phyloP scores from a whole-genome alignment of 306 rosid species.

The Castanea sativa region DNA sequence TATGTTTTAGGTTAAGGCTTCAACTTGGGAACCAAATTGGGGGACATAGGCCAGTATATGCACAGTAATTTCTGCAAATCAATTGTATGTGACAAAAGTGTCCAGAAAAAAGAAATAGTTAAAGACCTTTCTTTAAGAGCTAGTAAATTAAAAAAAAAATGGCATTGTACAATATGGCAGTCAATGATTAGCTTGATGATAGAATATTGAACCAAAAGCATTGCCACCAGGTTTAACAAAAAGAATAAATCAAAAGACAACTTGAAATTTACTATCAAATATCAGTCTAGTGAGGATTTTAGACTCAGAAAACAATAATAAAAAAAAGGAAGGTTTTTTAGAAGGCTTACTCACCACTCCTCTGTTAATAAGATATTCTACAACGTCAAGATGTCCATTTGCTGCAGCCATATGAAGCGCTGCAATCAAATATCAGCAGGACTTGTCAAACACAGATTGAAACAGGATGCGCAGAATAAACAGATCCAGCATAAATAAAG shows the following conservation, averaged over 20 bases:
- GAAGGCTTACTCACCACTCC: conserved; percentile 59
- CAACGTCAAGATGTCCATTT: conserved; percentile 71
- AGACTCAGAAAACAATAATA: not conserved
- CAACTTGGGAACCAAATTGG: not conserved
- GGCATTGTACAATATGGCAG: not conserved
- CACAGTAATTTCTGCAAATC: not conserved
- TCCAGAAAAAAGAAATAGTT: not conserved
- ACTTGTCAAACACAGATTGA: conserved; percentile 18
- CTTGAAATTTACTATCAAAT: not conserved
- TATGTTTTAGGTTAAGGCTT: not conserved
- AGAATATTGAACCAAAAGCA: not conserved
- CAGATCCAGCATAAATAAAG: not conserved
- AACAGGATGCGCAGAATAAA: not conserved
- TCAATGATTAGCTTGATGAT: not conserved
- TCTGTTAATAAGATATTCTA: conserved; percentile 63
- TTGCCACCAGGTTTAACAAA: not conserved
- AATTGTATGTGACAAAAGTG: not conserved
- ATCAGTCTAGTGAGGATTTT: not conserved
- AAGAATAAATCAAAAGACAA: not conserved
- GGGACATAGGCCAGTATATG: not conserved
- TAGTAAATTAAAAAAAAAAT: not conserved
- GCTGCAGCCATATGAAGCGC: conserved; percentile 98
- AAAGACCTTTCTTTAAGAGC: not conserved
- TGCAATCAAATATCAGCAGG: conserved; percentile 27
- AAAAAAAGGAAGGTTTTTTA: not conserved